Base-by-base conservation (phyloP, 208 protist genomes). In the Leishmania mexicana region DNA sequence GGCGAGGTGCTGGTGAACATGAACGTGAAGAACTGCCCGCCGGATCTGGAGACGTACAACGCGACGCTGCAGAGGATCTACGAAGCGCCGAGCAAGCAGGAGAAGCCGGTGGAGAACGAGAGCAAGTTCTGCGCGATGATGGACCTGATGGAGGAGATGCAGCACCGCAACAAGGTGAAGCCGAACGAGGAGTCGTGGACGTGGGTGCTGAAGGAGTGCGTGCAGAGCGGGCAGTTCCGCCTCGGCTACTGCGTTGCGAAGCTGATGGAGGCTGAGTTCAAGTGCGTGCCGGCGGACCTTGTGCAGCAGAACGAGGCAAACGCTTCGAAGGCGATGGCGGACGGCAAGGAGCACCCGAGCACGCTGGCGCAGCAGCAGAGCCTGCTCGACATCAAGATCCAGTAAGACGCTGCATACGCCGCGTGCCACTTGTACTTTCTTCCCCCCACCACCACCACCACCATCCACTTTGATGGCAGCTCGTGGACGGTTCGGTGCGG, bases 111-210 rank as follows among this genome's bases (percentile, higher is more conserved):
- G 72, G 90, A 95, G 58, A 94, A 94, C 78, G 94, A 95, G 83
- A 95, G 93, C 89, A 96, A 96, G 84, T 96, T 97, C 87, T 96
- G 92, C 75, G 94, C 94, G 75, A 97, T 97, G 94, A 93, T 97
- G 90, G 94, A 97, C 79, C 83, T 97, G 71, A 82, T 96, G 74
- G 94, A 97, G 89, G 94, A 97, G 88, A 97, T 97, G 94, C 79
- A 90, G 71, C 93, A 96, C 87, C 92, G 94, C 74, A 96, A 95
- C 89, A 95, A 95, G 87, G 84, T 96, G 58, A 96, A 94, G 87
- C 91, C 94, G 45, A 91, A 97, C 87, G 89, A 87, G 84, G 87
- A 97, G 87, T 96, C 91, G 71, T 97, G 94, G 93, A 92, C 81
- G 74, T 96, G 91, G 92, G 93, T 95, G 85, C 86, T 97, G 90